These are phyloP conservation scores for Physcomitrium patens DNA, from an alignment of 225 moss, liverwort and hornwort species.

Conservation along the genomic window DNA sequence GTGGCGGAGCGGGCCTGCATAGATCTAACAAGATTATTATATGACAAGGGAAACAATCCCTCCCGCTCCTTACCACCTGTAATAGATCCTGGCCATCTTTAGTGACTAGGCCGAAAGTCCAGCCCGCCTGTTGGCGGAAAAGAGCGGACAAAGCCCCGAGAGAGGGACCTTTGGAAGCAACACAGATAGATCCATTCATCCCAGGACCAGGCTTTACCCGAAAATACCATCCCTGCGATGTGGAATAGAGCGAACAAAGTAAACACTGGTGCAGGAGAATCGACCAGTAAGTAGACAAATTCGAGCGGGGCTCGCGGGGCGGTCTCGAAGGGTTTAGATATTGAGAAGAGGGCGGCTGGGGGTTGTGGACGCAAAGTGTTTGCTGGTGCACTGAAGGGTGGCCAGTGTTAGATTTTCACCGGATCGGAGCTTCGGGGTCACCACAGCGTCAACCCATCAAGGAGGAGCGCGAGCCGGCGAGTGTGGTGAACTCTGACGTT, in stretches of 20 bases:
- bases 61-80: slow-evolving; percentile 45
- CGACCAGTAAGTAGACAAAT: no score
- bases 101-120: neutral
- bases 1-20: no score
- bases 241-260: no score
- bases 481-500: slow-evolving; percentile 27
- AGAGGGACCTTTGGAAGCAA: neutral
- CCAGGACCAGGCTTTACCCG: neutral
- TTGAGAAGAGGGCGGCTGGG: no score
- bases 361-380: neutral
- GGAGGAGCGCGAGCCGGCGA: neutral
- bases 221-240: neutral
- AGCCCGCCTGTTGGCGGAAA: slow-evolving; percentile 30
- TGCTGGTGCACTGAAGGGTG: neutral
- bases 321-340: no score
- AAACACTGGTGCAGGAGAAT: no score
- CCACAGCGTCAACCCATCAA: neutral
- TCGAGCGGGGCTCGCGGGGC: no score
- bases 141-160: slow-evolving; percentile 19
- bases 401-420: neutral
- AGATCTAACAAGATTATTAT: no score
- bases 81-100: slow-evolving; percentile 39
- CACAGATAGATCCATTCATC: slow-evolving; percentile 5
- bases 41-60: slow-evolving; percentile 23
- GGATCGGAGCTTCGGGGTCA: neutral